Evolutionary conservation across 768 basidiomycete species (phyloP).

Genomic region (Brasilioporus rufonigricans): DNA sequence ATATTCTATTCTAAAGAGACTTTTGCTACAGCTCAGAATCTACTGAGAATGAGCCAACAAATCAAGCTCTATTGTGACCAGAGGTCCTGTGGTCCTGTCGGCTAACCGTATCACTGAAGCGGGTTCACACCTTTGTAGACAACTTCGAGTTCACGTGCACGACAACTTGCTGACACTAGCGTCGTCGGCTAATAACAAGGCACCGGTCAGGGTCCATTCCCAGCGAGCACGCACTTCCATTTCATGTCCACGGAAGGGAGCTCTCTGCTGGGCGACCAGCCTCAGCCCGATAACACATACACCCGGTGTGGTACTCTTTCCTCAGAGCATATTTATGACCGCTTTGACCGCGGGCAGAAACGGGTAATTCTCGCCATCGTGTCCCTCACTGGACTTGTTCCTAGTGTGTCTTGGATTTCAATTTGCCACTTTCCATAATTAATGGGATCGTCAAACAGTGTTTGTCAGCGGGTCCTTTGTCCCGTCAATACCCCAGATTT

Average conservation of each 20-base stretch:
- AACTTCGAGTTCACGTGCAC: too few relatives aligned
- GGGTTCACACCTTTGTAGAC: too few relatives aligned
- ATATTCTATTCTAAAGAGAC: too few relatives aligned
- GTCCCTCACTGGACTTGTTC: conserved; percentile 59
- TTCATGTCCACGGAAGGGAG: conserved; percentile 30
- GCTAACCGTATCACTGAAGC: too few relatives aligned
- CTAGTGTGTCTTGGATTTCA: conserved; percentile 41
- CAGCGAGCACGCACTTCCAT: neutral
- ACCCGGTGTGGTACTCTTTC: neutral
- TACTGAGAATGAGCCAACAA: too few relatives aligned
- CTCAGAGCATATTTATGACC: conserved; percentile 47
- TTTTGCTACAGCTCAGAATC: too few relatives aligned
- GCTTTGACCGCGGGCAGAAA: conserved; percentile 55
- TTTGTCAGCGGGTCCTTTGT: conserved; percentile 69
- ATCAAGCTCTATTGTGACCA: too few relatives aligned
- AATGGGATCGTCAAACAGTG: conserved; percentile 39
- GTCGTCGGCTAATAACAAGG: too few relatives aligned
- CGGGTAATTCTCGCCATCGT: conserved; percentile 54
- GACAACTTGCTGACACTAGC: too few relatives aligned
- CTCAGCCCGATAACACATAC: neutral
- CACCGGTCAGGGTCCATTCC: too few relatives aligned
- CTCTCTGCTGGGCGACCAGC: conserved; percentile 21
- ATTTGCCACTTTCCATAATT: neutral
- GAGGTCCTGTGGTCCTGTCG: too few relatives aligned
- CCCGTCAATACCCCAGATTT: conserved; percentile 72